A percentile compares a stretch with the other conserved stretches of the same genome.
Conservation (phyloP, 306 rosid genomes). For the Nissolia schottii region DNA sequence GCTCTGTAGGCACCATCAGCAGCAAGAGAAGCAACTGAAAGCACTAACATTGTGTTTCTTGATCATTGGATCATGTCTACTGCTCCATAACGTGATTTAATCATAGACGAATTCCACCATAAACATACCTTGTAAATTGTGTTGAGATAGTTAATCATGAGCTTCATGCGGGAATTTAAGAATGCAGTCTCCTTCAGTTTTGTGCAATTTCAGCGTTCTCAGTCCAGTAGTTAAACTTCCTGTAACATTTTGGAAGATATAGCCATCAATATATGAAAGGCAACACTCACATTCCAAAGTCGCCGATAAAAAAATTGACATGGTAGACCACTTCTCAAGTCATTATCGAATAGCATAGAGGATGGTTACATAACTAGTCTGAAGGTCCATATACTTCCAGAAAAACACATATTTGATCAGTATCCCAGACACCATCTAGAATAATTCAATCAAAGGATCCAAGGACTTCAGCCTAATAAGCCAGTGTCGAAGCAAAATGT, state of each 20-base stretch:
- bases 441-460: slow-evolving; percentile 16
- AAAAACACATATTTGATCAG: background rate
- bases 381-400: slow-evolving; percentile 17
- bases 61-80: slow-evolving; percentile 15
- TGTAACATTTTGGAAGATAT: slow-evolving; percentile 13
- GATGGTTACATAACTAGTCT: background rate
- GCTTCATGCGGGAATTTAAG: slow-evolving; percentile 4
- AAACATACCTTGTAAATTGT: slow-evolving; percentile 8
- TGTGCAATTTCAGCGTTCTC: background rate
- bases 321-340: slow-evolving; percentile 19
- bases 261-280: slow-evolving; percentile 2
- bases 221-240: slow-evolving; percentile 15
- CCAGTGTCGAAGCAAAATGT: slow-evolving; percentile 21
- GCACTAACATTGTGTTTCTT: slow-evolving; percentile 15
- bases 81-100: slow-evolving; percentile 8
- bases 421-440: background rate
- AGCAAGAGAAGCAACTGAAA: background rate
- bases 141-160: slow-evolving; percentile 17
- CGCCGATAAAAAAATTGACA: slow-evolving; percentile 8
- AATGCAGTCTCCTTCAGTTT: slow-evolving; percentile 17
- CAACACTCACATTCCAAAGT: slow-evolving; percentile 2
- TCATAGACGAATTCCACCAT: slow-evolving; percentile 26
- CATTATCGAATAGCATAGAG: background rate
- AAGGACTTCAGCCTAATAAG: slow-evolving; percentile 20
- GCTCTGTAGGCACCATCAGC: slow-evolving; percentile 21